Percentiles rank a stretch among this genome's conserved stretches.
Evolutionary conservation across 1,284 basidiomycete species (phyloP).

Genomic region (Moniliella sp.): DNA sequence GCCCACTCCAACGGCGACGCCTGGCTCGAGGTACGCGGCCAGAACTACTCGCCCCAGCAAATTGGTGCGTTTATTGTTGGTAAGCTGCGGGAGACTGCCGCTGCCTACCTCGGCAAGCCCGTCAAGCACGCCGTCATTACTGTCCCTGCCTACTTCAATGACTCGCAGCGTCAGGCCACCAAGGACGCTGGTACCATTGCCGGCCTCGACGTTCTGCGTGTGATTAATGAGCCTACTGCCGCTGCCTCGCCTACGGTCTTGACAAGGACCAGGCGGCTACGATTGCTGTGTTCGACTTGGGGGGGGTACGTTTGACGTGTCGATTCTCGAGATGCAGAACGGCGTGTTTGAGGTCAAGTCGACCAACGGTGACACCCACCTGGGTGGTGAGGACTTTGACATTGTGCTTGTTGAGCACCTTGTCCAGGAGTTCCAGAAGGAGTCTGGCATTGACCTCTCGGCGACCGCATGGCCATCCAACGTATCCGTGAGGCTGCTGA

Average conservation of each 20-base stretch:
- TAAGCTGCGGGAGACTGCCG: slow-evolving; percentile 89
- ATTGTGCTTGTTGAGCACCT: slow-evolving; percentile 70
- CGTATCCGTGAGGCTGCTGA: slow-evolving; percentile 94
- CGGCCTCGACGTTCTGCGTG: slow-evolving; percentile 83
- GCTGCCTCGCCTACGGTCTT: slow-evolving; percentile 76
- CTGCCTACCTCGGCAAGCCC: slow-evolving; percentile 72
- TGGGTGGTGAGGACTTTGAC: slow-evolving; percentile 96
- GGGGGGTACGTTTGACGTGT: slow-evolving; percentile 94
- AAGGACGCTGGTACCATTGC: slow-evolving; percentile 93
- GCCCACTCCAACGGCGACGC: slow-evolving; percentile 44
- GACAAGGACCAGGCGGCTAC: slow-evolving; percentile 16
- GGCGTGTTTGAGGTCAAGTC: slow-evolving; percentile 98
- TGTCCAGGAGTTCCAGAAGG: slow-evolving; percentile 80
- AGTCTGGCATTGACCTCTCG: slow-evolving; percentile 57
- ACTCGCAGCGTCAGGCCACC: slow-evolving; percentile 91
- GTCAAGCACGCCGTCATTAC: slow-evolving; percentile 81
- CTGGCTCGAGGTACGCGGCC: slow-evolving; percentile 51
- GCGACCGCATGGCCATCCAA: slow-evolving; percentile 91
- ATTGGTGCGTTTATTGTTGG: slow-evolving; percentile 60
- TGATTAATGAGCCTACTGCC: slow-evolving; percentile 96
- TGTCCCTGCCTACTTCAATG: slow-evolving; percentile 96
- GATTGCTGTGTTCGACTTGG: slow-evolving; percentile 89
- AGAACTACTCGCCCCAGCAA: slow-evolving; percentile 44
- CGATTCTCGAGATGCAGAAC: slow-evolving; percentile 94
- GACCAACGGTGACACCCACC: slow-evolving; percentile 93